phyloP scores from a whole-genome alignment of 306 rosid genomes.

The Comarum palustre region DNA sequence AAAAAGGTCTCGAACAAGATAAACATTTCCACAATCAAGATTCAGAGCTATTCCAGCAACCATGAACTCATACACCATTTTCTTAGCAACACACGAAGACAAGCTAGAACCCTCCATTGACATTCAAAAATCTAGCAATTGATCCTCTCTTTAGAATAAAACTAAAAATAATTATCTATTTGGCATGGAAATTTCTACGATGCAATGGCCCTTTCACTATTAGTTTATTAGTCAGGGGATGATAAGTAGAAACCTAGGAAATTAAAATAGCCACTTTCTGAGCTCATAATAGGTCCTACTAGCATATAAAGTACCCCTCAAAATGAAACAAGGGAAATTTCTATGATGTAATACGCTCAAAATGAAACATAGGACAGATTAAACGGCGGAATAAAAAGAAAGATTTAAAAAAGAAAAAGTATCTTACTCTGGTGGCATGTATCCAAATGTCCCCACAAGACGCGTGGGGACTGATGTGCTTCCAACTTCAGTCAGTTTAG shows the following conservation, averaged over 20 bases:
- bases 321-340: background rate
- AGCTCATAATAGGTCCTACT: background rate
- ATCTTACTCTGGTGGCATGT: slow-evolving; percentile 92
- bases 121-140: background rate
- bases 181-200: background rate
- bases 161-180: background rate
- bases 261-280: background rate
- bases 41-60: background rate
- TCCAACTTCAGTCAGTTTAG: slow-evolving; percentile 89
- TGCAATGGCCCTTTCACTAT: background rate
- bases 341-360: no score
- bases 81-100: background rate
- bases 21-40: background rate
- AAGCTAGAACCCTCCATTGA: background rate
- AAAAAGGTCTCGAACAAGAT: background rate
- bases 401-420: background rate
- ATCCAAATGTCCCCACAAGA: slow-evolving; percentile 89
- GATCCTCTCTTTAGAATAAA: background rate
- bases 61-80: background rate
- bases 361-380: background rate
- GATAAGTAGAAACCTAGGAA: background rate
- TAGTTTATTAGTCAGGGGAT: background rate
- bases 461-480: slow-evolving; percentile 74
- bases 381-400: background rate
- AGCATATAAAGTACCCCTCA: background rate